Evolutionary conservation across 176 grass and related monocot species (phyloP).

Genomic region (Puya raimondii): DNA sequence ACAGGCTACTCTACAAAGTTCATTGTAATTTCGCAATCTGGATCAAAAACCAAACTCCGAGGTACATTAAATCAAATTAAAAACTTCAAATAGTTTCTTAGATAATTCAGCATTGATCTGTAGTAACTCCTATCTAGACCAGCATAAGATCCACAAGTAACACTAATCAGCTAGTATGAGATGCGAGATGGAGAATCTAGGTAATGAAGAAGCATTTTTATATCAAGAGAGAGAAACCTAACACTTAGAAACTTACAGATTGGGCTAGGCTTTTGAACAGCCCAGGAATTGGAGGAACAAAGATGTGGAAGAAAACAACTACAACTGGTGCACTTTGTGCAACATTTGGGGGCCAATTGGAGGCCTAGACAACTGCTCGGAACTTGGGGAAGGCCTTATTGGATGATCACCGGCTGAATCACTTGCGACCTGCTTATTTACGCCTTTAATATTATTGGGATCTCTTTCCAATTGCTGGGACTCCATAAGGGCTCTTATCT

Average conservation of each 20-base stretch:
- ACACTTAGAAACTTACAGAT: not conserved
- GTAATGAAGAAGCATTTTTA: no score
- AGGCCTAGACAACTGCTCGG: slow-evolving; percentile 39
- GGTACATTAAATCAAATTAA: no score
- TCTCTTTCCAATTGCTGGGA: slow-evolving; percentile 46
- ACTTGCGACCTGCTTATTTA: slow-evolving; percentile 33
- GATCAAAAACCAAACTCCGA: no score
- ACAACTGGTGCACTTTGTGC: slow-evolving; percentile 53
- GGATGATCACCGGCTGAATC: slow-evolving; percentile 38
- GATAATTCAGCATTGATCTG: no score
- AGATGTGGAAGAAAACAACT: not conserved
- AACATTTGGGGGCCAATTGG: slow-evolving; percentile 16
- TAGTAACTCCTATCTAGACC: no score
- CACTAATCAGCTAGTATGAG: no score
- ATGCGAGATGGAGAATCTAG: no score
- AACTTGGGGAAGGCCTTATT: slow-evolving; percentile 32
- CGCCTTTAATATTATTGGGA: slow-evolving; percentile 23
- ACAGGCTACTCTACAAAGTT: no score
- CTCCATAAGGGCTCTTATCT: slow-evolving; percentile 45
- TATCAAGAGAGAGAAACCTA: not conserved
- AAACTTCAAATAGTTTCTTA: no score
- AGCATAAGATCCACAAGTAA: no score
- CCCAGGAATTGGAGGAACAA: not conserved
- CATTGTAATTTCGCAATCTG: no score
- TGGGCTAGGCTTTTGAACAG: not conserved